phyloP scores from a whole-genome alignment of 768 basidiomycete species.

The Amanita fuliginea region DNA sequence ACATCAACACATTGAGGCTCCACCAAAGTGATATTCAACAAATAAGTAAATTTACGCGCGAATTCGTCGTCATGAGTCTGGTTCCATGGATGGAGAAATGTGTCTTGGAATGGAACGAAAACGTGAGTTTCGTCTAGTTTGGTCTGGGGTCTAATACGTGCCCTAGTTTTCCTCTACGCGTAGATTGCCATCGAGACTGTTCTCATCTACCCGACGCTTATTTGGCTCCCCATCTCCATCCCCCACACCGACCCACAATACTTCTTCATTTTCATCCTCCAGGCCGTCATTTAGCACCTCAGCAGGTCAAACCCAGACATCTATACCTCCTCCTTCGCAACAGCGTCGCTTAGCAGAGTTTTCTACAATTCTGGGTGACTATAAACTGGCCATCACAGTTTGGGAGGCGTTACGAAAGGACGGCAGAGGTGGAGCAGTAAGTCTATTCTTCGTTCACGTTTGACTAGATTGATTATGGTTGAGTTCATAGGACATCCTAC shows the following conservation, averaged over 20 bases:
- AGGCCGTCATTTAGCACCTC: conserved; percentile 25
- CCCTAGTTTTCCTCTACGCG: conserved; percentile 60
- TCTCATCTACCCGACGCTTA: conserved; percentile 74
- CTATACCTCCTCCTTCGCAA: conserved; percentile 41
- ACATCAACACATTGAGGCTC: conserved; percentile 39
- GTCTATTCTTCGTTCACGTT: conserved; percentile 21
- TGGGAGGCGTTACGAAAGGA: conserved; percentile 90
- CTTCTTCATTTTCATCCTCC: conserved; percentile 30
- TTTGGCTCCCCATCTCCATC: conserved; percentile 57
- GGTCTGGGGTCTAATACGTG: not conserved
- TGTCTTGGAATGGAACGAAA: conserved; percentile 91
- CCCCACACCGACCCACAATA: conserved; percentile 27
- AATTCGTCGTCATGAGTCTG: conserved; percentile 82
- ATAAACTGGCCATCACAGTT: conserved; percentile 67
- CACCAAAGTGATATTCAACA: conserved; percentile 65
- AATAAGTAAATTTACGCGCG: conserved; percentile 69
- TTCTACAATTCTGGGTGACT: conserved; percentile 85
- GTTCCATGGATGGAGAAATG: conserved; percentile 96
- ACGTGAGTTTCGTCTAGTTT: conserved; percentile 25
- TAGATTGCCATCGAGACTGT: conserved; percentile 73
- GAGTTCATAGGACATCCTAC: conserved; percentile 63
- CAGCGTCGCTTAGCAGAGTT: conserved; percentile 92
- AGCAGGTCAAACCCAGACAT: conserved; percentile 13
- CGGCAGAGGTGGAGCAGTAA: conserved; percentile 75
- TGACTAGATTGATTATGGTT: not conserved